Conservation (phyloP, 2,329 filamentous ascomycete species). For the Apiospora rasikravindrae region DNA sequence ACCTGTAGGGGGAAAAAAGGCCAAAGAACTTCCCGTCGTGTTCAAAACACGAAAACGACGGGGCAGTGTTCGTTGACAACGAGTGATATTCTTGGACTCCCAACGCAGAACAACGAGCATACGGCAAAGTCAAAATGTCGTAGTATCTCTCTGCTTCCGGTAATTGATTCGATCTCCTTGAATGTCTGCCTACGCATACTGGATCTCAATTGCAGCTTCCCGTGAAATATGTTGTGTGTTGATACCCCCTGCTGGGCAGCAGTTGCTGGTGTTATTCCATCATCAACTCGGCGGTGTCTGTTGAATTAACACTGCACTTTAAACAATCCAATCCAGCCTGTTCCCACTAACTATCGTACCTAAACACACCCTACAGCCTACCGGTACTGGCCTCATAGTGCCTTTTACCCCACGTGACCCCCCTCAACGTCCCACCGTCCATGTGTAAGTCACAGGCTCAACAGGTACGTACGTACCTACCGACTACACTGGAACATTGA, state of each 20-base stretch:
- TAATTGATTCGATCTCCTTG: not conserved
- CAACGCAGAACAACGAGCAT: not conserved
- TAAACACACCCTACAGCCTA: not conserved
- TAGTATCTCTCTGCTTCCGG: not conserved
- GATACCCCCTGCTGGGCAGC: not conserved
- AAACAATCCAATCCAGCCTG: not conserved
- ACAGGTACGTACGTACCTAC: not conserved
- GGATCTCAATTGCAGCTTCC: not conserved
- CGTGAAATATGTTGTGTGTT: not conserved
- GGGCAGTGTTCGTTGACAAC: not conserved
- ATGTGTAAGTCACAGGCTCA: not conserved
- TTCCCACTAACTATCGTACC: not conserved
- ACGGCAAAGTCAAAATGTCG: not conserved
- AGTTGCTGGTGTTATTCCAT: not conserved
- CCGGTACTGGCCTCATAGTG: not conserved
- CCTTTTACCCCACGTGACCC: not conserved
- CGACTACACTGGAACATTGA: not conserved
- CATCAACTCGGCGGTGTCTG: too few relatives aligned
- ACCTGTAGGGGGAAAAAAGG: not conserved
- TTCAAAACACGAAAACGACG: not conserved
- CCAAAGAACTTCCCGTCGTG: not conserved
- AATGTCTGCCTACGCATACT: not conserved
- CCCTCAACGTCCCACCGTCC: not conserved
- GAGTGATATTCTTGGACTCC: not conserved
- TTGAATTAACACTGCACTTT: not conserved